Evolutionary conservation across 2,329 filamentous ascomycete genomes (phyloP), one percentile per base, ranked within the genome.

Genomic region (Fusarium mexicanum): DNA sequence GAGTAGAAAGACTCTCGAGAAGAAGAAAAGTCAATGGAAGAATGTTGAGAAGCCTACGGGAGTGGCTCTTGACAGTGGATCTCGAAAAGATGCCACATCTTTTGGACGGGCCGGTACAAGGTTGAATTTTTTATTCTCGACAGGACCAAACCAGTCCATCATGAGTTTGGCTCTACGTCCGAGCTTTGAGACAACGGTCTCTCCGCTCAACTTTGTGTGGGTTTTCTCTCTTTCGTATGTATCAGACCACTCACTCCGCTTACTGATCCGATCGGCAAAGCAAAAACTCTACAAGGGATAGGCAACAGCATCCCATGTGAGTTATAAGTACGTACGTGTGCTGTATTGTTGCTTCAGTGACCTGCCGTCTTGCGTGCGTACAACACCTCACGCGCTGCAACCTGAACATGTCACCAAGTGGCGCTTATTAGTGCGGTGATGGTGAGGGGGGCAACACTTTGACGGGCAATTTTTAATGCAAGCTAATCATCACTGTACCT

Each of bases 171-270:
- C 14, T n/a, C 46, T n/a, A 43, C n/a, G 50, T 37, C 50, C 40
- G 41, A 63, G 40, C 58, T 35, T 47, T 64, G 47, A 63, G 63
- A 63, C 63, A 63, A 54, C 58, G 63, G 63, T 29, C 40, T 47
- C 35, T 48, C 43, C 54, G 43, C 43, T 38, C 57, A 51, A 60
- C 24, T 46, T 54, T n/a, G 35, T 54, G 47, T 65, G 33, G 13
- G 6, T 13, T 40, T 40, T 20, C 11, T 40, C 37, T 40, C 35
- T 26, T 47, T 20, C 51, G 20, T 24, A 41, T 62, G 24, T n/a
- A 47, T 65, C 62, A 65, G 58, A 33, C 62, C 58, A 63, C 47
- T 48, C 47, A 63, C 47, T 48, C 55, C 24, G 44, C 24, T 41
- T 38, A 47, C 38, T 50, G 38, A 59, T 38, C 24, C 41, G 62